Evolutionary conservation across 805 yeast species (phyloP).

Genomic region (Wickerhamiella hasegawae): DNA sequence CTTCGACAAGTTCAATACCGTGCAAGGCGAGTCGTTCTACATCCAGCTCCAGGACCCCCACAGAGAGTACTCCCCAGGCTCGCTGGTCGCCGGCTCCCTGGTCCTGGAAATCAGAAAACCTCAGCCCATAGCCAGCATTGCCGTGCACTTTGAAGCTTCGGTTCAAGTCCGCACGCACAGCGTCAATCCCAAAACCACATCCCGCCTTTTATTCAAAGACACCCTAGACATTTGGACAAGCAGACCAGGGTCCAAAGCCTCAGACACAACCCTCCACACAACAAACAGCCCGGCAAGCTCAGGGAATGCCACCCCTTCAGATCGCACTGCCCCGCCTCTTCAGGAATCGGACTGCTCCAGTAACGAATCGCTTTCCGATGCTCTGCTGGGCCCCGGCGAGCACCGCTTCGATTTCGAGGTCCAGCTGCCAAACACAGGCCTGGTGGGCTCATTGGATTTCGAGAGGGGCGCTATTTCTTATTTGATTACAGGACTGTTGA

Average conservation of each 20-base stretch:
- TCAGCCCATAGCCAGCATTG: constrained; percentile 11
- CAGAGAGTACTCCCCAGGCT: constrained; percentile 66
- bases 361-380: no score
- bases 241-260: background rate
- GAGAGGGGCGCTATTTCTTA: constrained; percentile 76
- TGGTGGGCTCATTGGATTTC: constrained; percentile 61
- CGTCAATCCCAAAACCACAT: background rate
- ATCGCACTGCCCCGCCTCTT: background rate
- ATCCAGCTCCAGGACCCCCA: constrained; percentile 62
- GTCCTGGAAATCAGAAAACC: constrained; percentile 19
- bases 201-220: background rate
- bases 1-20: no score
- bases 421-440: constrained; percentile 56
- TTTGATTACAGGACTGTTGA: constrained; percentile 32
- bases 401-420: constrained; percentile 80
- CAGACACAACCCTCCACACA: background rate
- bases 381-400: constrained; percentile 35
- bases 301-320: background rate
- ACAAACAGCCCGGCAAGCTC: background rate
- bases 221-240: constrained; percentile 4
- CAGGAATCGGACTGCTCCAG: no score
- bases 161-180: constrained; percentile 5
- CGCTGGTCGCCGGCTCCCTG: constrained; percentile 26
- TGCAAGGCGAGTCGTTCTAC: constrained; percentile 40
- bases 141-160: constrained; percentile 17